Base-by-base conservation (phyloP, 331 rosid genomes). In the Ulmus americana region DNA sequence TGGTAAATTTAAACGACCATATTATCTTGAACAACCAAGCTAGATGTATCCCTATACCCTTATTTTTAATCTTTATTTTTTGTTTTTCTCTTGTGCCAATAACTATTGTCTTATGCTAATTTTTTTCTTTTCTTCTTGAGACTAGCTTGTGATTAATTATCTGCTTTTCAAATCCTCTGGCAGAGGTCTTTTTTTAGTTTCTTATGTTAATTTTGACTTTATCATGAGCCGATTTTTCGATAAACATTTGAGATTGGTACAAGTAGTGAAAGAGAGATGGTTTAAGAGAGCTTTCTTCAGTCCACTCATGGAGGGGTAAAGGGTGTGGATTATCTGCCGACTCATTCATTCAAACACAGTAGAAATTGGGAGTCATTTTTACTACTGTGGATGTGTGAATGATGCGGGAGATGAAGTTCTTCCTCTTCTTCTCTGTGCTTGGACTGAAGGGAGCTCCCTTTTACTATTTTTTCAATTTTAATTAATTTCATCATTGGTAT, bases 371-470 rank as follows among this genome's bases (percentile, higher is more conserved):
- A 47, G 16, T 2, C 0, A 14, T 40, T 3, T 59, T 44, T 63
- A 66, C 87, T 84, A 81, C 79, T 66, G 79, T 65, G 96, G 75
- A 77, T 89, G 96, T 80, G 87, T 89, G 96, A 86, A 89, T 89
- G 96, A 89, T 74, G 90, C 85, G 70, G 96, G 95, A 86, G 96
- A 52, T 84, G 75, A 83, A 61, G 45, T 82, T 86, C 88, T 71
- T 77, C 74, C 83, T 80, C 73, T 80, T 78, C 81, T 76, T 76
- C 59, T 82, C 90, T 84, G 3, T 88, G 88, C 96, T 88, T 88
- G 96, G 96, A 88, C 96, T 88, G 96, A 88, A 88, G 96, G 96
- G 96, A 88, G 96, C 96, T 88, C 96, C 96, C 94, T 86, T 81
- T 67, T 70, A 5, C 72, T 71, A 22, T 74, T 60, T 28, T 48